These are phyloP conservation scores for Cunninghamia lanceolata DNA, from an alignment of 75 land plant genomes.

Conservation along the genomic window DNA sequence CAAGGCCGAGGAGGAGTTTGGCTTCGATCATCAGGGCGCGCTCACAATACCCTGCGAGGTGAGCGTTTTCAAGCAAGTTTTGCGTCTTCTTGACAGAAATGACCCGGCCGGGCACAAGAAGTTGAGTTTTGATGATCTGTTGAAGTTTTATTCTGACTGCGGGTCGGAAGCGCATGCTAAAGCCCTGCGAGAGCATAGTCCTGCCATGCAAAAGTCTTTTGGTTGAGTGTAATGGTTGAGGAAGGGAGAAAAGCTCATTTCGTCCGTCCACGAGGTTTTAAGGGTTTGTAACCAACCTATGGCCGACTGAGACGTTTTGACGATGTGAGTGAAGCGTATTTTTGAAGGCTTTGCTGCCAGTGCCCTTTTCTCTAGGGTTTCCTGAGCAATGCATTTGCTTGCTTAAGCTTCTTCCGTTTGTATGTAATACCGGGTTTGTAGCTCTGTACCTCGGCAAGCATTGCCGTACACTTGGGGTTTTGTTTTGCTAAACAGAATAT, in stretches of 20 bases:
- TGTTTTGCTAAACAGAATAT: background rate
- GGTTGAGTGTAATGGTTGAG: background rate
- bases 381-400: background rate
- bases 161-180: background rate
- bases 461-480: background rate
- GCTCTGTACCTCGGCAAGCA: background rate
- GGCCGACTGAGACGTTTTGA: constrained; percentile 10
- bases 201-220: background rate
- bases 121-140: background rate
- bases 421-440: background rate
- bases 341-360: background rate
- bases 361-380: background rate
- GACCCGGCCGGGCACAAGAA: background rate
- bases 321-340: background rate
- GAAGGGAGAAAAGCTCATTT: background rate
- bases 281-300: background rate
- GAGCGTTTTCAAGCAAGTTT: constrained; percentile 20
- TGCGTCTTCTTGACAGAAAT: constrained; percentile 11
- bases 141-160: background rate
- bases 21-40: constrained; percentile 35
- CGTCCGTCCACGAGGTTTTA: constrained; percentile 3
- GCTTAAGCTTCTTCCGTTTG: background rate
- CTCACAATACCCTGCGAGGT: constrained; percentile 37
- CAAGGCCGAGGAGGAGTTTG: constrained; percentile 41
- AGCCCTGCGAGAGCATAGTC: background rate